phyloP scores from a whole-genome alignment of 371 early-diverging fungal species.

The Lichtheimia ornata region DNA sequence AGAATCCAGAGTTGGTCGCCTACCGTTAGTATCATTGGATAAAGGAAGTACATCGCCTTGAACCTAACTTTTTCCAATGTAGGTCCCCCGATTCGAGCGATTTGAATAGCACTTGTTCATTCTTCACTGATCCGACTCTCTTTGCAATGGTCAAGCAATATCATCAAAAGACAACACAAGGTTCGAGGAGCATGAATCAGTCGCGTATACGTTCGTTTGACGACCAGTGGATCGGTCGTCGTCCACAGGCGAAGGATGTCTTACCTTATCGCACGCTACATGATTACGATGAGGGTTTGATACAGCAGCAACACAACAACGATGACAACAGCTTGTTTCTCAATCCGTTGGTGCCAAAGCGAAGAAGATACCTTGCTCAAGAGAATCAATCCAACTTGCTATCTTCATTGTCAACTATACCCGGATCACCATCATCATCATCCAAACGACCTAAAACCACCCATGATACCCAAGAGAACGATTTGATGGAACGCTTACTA shows the following conservation, averaged over 20 bases:
- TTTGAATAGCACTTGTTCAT: conserved; percentile 15
- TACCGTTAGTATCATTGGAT: background rate
- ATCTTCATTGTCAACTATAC: conserved; percentile 1
- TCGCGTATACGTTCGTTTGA: conserved; percentile 7
- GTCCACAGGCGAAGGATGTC: conserved; percentile 49
- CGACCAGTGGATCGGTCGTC: conserved; percentile 13
- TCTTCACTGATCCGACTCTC: conserved; percentile 29
- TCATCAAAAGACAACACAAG: background rate
- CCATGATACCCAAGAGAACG: background rate
- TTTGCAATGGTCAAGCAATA: conserved; percentile 20
- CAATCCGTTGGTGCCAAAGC: conserved; percentile 34
- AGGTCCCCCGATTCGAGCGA: conserved; percentile 6
- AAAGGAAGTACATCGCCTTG: background rate
- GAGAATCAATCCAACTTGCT: conserved; percentile 4
- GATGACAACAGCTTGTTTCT: conserved; percentile 11
- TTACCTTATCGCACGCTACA: conserved; percentile 20
- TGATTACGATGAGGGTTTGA: conserved; percentile 17
- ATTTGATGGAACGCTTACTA: background rate
- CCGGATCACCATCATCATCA: conserved; percentile 2
- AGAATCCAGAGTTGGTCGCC: background rate
- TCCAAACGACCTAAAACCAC: background rate
- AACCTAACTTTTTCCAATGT: background rate
- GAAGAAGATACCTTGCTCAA: conserved; percentile 22
- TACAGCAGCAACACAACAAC: conserved; percentile 9
- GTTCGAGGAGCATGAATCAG: background rate